Base-by-base conservation (phyloP, 2,329 filamentous ascomycete species). In the Taxawa tesnikishii region DNA sequence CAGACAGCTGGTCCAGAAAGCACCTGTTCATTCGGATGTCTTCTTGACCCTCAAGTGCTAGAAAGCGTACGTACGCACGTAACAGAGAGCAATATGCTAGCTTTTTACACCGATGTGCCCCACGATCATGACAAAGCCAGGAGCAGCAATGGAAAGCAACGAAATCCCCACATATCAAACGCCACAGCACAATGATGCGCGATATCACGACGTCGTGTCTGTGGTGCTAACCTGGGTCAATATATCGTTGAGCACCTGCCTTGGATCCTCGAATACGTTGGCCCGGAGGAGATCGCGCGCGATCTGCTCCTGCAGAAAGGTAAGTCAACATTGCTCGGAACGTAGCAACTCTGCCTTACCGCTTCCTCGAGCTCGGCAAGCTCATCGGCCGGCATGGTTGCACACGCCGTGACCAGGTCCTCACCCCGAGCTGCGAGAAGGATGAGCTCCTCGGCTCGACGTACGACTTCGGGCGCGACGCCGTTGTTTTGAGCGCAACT, bases 401-500 rank as follows among this genome's bases (percentile, higher is more conserved):
- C 73, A 54, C 82, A 94, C 13, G 75, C 71, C 17, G 73, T 68
- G 5, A 79, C 70, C 2, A 96, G 62, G 51, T 93, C 82, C 47
- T 88, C 80, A 5, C 84, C 82, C 31, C 67, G 71, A 11, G 73
- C 71, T 19, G 79, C 63, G 11, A 90, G 60, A 5, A 73, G 54
- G 14, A 79, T 73, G 21, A 98, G 66, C 6, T 77, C 69, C 41
- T 84, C 78, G 0, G 88, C 85, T 34, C 87, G 73, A 11, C 78
- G 61, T 5, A 94, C 69, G 7, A 96, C 71, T 4, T 68, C 65
- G 12, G 58, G 48, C 17, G 83, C 77, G 10, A 98, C 75, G 1
- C 87, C 87, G 46, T 93, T 94, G 54, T 93, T 71, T 3, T 76
- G 75, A 16, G 90, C 90, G 49, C 90, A 96, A 32, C 66, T 70